Conservation (phyloP, 2,329 filamentous ascomycete genomes). For the Thielaviopsis musarum region DNA sequence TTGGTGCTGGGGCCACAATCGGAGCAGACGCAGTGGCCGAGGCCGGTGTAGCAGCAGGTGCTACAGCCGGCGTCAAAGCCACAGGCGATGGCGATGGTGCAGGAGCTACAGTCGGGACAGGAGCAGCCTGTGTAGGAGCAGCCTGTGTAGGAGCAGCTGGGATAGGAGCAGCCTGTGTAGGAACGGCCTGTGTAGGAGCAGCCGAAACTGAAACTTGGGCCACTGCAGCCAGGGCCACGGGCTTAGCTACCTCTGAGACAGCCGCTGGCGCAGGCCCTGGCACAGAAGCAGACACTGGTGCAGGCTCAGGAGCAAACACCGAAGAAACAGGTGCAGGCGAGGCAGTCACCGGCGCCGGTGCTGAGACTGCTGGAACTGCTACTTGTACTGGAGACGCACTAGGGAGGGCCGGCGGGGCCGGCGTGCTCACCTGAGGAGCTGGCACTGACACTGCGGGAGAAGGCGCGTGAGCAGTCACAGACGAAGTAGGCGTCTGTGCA, state of each 20-base stretch:
- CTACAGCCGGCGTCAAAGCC: not conserved
- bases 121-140: not conserved
- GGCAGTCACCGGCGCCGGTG: no score
- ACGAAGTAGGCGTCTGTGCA: no score
- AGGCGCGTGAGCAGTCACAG: no score
- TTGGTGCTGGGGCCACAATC: not conserved
- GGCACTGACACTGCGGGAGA: not conserved
- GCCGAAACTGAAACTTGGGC: not conserved
- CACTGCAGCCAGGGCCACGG: not conserved
- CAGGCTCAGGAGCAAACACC: not conserved
- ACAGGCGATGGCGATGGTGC: not conserved
- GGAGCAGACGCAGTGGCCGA: not conserved
- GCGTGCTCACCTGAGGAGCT: not conserved
- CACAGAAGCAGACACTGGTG: not conserved
- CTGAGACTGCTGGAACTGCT: no score
- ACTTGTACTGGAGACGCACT: no score
- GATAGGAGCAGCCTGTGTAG: not conserved
- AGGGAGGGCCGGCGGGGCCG: no score
- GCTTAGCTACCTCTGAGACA: no score
- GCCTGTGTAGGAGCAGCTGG: not conserved
- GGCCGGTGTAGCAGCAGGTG: not conserved
- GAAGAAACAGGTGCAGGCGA: not conserved
- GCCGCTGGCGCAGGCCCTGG: not conserved
- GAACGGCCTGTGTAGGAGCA: not conserved
- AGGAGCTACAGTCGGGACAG: not conserved